Evolutionary conservation across 306 rosid species (phyloP).

Genomic region (Sindora glabra): DNA sequence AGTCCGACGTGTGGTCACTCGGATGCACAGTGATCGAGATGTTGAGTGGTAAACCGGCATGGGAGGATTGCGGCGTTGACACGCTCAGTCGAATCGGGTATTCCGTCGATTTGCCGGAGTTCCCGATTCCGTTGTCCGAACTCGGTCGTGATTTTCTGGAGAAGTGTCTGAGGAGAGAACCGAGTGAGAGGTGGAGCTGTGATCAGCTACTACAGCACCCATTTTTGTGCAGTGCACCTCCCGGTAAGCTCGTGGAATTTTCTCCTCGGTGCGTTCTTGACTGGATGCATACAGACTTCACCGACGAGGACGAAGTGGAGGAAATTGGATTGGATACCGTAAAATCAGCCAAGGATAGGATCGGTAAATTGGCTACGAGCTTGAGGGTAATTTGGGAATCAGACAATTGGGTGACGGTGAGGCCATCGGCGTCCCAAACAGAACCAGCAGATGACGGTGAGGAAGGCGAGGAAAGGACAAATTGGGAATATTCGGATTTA

Average conservation of each 20-base stretch:
- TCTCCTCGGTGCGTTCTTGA: conserved; percentile 88
- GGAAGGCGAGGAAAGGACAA: conserved; percentile 12
- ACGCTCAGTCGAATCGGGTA: conserved; percentile 61
- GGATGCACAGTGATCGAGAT: conserved; percentile 89
- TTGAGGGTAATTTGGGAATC: conserved; percentile 65
- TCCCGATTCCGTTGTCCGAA: conserved; percentile 50
- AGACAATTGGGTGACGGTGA: conserved; percentile 58
- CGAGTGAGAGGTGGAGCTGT: conserved; percentile 60
- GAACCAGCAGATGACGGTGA: conserved; percentile 3
- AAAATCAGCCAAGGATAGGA: conserved; percentile 20
- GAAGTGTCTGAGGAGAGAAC: conserved; percentile 56
- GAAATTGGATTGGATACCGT: not conserved
- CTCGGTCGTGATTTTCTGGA: conserved; percentile 52
- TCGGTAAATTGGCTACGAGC: conserved; percentile 42
- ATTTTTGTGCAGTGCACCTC: conserved; percentile 24
- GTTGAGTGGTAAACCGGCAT: conserved; percentile 66
- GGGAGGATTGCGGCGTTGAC: conserved; percentile 58
- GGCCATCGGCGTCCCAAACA: conserved; percentile 13
- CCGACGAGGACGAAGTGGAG: conserved; percentile 21
- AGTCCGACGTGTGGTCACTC: conserved; percentile 82
- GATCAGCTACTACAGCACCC: conserved; percentile 86
- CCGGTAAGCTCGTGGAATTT: conserved; percentile 16
- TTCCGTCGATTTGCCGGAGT: conserved; percentile 42
- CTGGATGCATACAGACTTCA: conserved; percentile 43
- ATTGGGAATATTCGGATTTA: conserved; percentile 23